Conservation (phyloP, 2,329 filamentous ascomycete genomes). For the Cytospora piceicola region DNA sequence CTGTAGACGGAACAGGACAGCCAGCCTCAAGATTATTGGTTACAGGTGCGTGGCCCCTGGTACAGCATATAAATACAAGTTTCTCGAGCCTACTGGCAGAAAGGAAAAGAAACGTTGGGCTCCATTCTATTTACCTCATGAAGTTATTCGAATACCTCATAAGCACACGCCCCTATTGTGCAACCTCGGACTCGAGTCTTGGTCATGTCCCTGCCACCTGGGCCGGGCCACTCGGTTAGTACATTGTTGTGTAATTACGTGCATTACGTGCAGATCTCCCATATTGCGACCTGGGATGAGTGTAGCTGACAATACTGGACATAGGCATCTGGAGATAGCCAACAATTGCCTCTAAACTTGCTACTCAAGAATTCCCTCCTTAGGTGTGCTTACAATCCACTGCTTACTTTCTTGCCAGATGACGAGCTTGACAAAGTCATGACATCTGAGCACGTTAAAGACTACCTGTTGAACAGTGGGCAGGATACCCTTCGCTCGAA, state of each 20-base stretch:
- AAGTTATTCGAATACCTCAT: neutral
- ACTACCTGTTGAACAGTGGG: neutral
- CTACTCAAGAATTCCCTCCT: neutral
- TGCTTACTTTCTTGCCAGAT: conserved; percentile 1
- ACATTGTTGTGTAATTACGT: neutral
- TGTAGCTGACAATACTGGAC: neutral
- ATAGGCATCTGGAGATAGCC: neutral
- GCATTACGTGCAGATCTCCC: no score
- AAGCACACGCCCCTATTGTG: neutral
- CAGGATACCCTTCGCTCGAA: neutral
- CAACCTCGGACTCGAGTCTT: neutral
- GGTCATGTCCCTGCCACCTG: neutral
- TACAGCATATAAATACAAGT: neutral
- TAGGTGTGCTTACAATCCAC: neutral
- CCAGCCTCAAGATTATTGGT: no score
- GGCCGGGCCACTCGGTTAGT: neutral
- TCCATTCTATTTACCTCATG: neutral
- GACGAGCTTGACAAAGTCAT: neutral
- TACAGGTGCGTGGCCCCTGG: neutral
- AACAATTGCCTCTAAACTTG: neutral
- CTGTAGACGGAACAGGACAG: no score
- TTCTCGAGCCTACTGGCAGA: neutral
- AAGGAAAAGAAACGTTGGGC: neutral
- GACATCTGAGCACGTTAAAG: neutral
- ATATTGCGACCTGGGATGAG: neutral